Evolutionary conservation across 805 yeast species (phyloP), one percentile per base, ranked within the genome.

Genomic region (Candida fluviatilis): DNA sequence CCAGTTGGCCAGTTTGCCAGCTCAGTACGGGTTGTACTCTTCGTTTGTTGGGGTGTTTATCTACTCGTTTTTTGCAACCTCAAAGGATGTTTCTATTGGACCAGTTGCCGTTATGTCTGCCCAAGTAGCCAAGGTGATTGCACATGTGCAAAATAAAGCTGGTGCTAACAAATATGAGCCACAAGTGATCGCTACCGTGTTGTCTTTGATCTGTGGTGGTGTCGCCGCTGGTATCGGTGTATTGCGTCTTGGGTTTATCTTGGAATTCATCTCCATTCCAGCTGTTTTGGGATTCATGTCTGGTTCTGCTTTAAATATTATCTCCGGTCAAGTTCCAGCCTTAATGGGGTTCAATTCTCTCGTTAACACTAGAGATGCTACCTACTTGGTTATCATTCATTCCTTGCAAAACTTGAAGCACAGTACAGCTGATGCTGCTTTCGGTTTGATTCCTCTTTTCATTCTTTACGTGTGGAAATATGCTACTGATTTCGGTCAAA

Each of bases 31-130:
- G 35, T 74, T 90, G 34, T 90, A 90, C 62, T 86, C 96, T 11
- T 85, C 95, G 0, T 90, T 90, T 54, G 82, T 90, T 34, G 97
- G 97, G 55, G 95, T 89, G 10, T 75, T 88, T 54, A 77, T 84
- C 37, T 90, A 90, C 60, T 83, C 95, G 35, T 75, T 90, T 52
- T 90, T 90, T 63, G 97, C 97, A 11, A 90, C 97, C 11, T 84
- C 95, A 17, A 90, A 90, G 61, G 97, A 90, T 70, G 95, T 90
- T 27, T 84, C 95, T 43, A 89, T 90, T 51, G 97, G 97, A 18
- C 97, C 97, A 8, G 97, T 90, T 26, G 97, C 97, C 10, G 97
- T 90, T 40, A 89, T 90, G 95, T 84, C 95, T 12, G 60, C 79
- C 47, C 90, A 88, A 58, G 88, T 86, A 25, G 81, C 90, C 35